Base-by-base conservation (phyloP, 2,329 filamentous ascomycete species). In the Monosporascus sp. region DNA sequence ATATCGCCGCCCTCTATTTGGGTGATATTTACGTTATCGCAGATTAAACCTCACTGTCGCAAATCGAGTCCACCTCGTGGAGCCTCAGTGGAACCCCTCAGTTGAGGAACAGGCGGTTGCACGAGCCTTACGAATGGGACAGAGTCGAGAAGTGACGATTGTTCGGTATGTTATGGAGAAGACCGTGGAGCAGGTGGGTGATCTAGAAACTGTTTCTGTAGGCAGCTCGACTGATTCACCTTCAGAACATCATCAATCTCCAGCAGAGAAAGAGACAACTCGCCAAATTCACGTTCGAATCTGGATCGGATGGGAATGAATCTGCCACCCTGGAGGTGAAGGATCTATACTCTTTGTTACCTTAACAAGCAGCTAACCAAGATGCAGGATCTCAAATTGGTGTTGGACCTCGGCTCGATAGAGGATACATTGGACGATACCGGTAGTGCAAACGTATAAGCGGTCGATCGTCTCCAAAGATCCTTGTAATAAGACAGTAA, bases 31-130 rank as follows among this genome's bases (percentile, higher is more conserved):
- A 31, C 9, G 3, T 31, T 41, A n/a, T 18, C 24, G 9, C 5
- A 76, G 76, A 5, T 51, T 80, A 0, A 78, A 80, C 17, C 65
- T 81, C 3, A 72, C 74, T 0, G 69, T 68, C 0, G 78, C 78
- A 0, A 78, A 74, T 44, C 69, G 73, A 0, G 72, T 82, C 0
- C 78, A 77, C 53, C 73, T 82, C 3, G 64, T 81, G 0, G 79
- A 82, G 48, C 72, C 76, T 0, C 79, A 82, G 26, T 82, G 78
- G 78, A 82, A 81, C 40, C 78, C 78, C 0, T 74, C 71, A 2
- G 72, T 79, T 0, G 79, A 81, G 53, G 72, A 71, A 14, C 79
- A 82, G 51, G 79, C 78, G 0, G 73, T 82, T 14, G 77, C 71
- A 0, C 66, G 78, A 11, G 76, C 75, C 0, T 63, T 78, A 3